Conservation (phyloP, 2,329 filamentous ascomycete species). For the Orbilia ellipsospora region DNA sequence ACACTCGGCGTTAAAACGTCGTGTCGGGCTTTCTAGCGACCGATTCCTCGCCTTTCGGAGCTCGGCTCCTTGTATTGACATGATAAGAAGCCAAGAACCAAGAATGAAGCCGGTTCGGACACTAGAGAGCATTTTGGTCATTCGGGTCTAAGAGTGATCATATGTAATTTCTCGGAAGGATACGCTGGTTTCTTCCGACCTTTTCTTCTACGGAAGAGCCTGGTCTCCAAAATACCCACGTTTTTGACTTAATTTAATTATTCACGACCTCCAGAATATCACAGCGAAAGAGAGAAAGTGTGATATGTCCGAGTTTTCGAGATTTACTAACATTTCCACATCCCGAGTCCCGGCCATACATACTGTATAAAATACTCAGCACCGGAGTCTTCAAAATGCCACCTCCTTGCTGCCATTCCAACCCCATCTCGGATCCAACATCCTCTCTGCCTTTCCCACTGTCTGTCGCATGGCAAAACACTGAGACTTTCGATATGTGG, state of each 20-base stretch:
- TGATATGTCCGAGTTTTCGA: background rate
- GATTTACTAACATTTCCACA: background rate
- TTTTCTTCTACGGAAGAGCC: background rate
- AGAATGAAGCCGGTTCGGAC: constrained; percentile 42
- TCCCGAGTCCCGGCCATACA: too few relatives aligned
- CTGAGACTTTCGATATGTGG: constrained; percentile 35
- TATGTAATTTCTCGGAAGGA: constrained; percentile 4
- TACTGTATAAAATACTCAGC: constrained; percentile 1
- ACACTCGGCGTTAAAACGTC: too few relatives aligned
- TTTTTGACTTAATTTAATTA: too few relatives aligned
- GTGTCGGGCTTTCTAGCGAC: constrained; percentile 24
- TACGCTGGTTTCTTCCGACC: background rate
- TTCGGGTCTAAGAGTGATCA: constrained; percentile 26
- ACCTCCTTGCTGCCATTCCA: constrained; percentile 18
- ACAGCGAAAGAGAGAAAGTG: background rate
- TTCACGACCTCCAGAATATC: too few relatives aligned
- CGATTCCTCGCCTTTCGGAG: constrained; percentile 37
- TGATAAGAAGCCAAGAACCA: constrained; percentile 27
- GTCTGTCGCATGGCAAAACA: constrained; percentile 12
- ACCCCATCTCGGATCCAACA: constrained; percentile 7
- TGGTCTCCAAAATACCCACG: background rate
- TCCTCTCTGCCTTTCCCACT: constrained; percentile 10
- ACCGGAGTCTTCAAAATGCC: constrained; percentile 20
- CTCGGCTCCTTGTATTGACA: constrained; percentile 34
- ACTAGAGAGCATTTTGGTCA: constrained; percentile 15